A percentile compares a stretch with the other conserved stretches of the same genome.
These are phyloP conservation scores for Fusarium clavum DNA, from an alignment of 2,329 filamentous ascomycete species.

Conservation along the genomic window DNA sequence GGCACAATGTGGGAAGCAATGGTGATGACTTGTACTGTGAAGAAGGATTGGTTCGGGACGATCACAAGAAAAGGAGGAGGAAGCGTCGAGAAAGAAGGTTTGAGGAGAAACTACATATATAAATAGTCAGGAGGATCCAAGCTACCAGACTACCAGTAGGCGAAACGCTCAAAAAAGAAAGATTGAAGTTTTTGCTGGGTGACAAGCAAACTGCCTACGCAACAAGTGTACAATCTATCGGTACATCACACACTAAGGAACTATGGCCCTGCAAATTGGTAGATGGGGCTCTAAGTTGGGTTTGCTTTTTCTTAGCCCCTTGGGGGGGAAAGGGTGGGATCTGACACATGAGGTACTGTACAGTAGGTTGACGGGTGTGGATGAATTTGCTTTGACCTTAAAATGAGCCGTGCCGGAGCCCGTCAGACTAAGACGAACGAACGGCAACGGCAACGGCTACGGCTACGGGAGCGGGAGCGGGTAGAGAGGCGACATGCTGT, in stretches of 20 bases:
- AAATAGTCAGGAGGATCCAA: conserved; percentile 29
- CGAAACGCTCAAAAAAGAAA: conserved; percentile 43
- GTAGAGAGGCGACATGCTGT: conserved; percentile 37
- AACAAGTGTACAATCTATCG: conserved; percentile 25
- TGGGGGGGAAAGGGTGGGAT: conserved; percentile 42
- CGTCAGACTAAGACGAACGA: conserved; percentile 32
- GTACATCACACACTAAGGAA: conserved; percentile 17
- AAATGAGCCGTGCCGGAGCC: conserved; percentile 43
- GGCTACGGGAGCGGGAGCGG: conserved; percentile 39
- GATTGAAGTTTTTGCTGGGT: conserved; percentile 39
- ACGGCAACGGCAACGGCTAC: conserved; percentile 18
- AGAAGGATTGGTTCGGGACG: conserved; percentile 11
- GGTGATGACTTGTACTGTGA: conserved; percentile 22
- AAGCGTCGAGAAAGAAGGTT: conserved; percentile 4
- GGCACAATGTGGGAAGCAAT: conserved; percentile 15
- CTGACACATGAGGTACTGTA: conserved; percentile 40
- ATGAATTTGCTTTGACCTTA: conserved; percentile 30
- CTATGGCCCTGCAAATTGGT: conserved; percentile 34
- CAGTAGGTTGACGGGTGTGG: conserved; percentile 37
- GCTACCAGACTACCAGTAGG: conserved; percentile 38
- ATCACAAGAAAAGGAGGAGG: conserved; percentile 14
- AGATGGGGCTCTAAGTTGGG: conserved; percentile 37
- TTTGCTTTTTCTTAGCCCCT: conserved; percentile 46
- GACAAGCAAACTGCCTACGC: conserved; percentile 43
- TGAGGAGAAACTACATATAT: conserved; percentile 11